Evolutionary conservation across 164 flowering plant species (phyloP).

Genomic region (Umbilicus rupestris): DNA sequence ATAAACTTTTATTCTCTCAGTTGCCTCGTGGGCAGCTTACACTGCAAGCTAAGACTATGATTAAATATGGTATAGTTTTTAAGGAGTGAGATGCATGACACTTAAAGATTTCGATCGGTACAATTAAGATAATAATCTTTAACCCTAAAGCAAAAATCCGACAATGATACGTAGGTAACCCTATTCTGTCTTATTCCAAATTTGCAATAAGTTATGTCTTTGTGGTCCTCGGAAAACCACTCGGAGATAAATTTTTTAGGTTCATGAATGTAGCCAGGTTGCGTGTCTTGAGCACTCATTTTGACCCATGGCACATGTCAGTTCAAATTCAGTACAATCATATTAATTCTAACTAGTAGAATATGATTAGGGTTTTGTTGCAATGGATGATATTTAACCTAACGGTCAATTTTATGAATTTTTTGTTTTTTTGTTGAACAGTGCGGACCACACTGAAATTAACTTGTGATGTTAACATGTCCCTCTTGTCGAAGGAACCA

Average conservation of each 20-base stretch:
- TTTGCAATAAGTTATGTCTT: neutral
- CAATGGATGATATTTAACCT: too few relatives aligned
- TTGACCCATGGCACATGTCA: neutral
- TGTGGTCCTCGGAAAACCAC: neutral
- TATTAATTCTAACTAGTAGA: too few relatives aligned
- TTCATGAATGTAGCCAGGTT: neutral
- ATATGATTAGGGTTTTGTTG: too few relatives aligned
- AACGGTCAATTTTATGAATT: too few relatives aligned
- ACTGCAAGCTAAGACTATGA: neutral
- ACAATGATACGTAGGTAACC: neutral
- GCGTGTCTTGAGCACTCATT: neutral
- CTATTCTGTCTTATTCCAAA: neutral
- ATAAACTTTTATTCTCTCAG: neutral
- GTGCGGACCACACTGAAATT: too few relatives aligned
- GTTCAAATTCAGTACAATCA: neutral
- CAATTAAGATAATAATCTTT: neutral
- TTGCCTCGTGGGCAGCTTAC: constrained; percentile 4
- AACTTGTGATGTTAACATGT: too few relatives aligned
- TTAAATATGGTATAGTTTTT: neutral
- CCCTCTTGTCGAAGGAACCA: too few relatives aligned
- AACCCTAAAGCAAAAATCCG: neutral
- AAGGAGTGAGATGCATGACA: neutral
- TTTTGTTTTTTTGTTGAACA: too few relatives aligned
- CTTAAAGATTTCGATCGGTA: neutral
- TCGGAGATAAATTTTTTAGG: neutral